phyloP scores from a whole-genome alignment of 257 asterid species.

The Solanum ossicruentum region DNA sequence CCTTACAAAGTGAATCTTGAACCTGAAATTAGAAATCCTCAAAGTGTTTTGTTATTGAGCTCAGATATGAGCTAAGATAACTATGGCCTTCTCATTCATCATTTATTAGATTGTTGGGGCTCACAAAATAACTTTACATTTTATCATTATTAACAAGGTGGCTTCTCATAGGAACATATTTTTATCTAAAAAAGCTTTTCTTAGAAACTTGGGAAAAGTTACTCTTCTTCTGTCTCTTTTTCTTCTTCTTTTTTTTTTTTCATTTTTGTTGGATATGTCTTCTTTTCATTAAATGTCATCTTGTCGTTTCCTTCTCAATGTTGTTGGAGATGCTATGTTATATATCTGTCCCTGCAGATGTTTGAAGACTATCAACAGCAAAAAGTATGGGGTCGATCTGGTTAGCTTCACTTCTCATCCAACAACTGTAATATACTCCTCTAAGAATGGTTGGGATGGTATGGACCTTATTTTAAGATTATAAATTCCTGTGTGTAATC shows the following conservation, averaged over 20 bases:
- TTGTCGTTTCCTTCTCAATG: neutral
- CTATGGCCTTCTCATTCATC: neutral
- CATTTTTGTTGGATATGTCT: neutral
- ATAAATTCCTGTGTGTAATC: neutral
- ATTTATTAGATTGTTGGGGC: neutral
- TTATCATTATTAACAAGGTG: neutral
- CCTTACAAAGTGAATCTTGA: neutral
- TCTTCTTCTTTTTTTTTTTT: neutral
- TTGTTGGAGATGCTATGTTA: neutral
- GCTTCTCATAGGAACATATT: neutral
- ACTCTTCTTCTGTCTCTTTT: neutral
- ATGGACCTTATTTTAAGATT: constrained; percentile 9
- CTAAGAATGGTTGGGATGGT: constrained; percentile 99
- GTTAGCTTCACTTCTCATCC: constrained; percentile 97
- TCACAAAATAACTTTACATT: neutral
- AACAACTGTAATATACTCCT: constrained; percentile 89
- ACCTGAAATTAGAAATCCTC: neutral
- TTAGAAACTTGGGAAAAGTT: neutral
- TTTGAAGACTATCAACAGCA: constrained; percentile 92
- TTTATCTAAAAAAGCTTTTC: neutral
- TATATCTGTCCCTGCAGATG: constrained; percentile 31
- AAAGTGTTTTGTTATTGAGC: neutral
- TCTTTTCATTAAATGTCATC: neutral
- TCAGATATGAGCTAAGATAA: neutral
- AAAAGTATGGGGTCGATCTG: constrained; percentile 90